phyloP scores from a whole-genome alignment of 176 grass and related monocot species.

The Musa schizocarpa region DNA sequence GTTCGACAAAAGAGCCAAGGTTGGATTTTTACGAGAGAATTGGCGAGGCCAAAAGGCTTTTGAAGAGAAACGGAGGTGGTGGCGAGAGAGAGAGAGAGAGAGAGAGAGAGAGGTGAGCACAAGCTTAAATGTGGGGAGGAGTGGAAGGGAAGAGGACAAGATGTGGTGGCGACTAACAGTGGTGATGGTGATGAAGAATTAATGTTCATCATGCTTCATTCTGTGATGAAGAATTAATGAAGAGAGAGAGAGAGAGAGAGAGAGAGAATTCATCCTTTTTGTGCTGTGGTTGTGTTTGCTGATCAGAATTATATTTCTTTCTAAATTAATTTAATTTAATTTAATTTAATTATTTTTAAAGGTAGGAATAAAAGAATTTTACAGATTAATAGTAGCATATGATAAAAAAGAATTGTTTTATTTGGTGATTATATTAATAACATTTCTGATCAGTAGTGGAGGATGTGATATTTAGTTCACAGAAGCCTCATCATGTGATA shows the following conservation, averaged over 20 bases:
- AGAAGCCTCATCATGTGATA: no score
- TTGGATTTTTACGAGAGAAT: constrained; percentile 2
- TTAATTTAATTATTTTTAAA: no score
- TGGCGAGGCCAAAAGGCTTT: background rate
- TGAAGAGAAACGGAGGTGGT: no score
- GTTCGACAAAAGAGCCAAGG: background rate
- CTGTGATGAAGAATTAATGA: background rate
- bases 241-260: background rate
- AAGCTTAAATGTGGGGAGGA: background rate
- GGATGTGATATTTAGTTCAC: no score
- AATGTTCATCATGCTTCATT: background rate
- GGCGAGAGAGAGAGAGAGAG: background rate
- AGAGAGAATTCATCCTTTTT: background rate
- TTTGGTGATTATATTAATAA: no score
- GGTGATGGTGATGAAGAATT: background rate
- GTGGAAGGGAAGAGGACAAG: background rate
- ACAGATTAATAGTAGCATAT: no score
- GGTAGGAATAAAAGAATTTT: no score
- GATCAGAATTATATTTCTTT: no score
- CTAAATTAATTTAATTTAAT: no score
- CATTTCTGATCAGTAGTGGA: no score
- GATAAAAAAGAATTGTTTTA: no score
- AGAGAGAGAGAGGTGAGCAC: background rate
- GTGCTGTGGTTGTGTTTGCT: no score
- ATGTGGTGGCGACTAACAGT: background rate